phyloP scores from a whole-genome alignment of 2,329 filamentous ascomycete genomes.

The Pseudogymnoascus sp. region DNA sequence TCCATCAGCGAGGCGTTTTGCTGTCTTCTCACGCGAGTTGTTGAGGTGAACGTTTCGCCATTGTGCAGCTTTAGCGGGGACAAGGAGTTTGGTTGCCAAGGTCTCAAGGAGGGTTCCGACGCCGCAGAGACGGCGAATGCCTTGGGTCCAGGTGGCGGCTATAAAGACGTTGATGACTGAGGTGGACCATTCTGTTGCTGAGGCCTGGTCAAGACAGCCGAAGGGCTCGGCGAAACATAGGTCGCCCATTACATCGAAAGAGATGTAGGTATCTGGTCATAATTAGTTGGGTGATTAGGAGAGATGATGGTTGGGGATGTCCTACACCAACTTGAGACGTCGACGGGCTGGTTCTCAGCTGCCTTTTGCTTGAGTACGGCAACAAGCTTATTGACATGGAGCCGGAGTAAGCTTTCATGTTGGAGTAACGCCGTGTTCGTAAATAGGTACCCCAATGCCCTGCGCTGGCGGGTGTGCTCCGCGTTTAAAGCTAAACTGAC shows the following conservation, averaged over 20 bases:
- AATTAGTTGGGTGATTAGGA: background rate
- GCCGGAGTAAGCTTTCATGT: background rate
- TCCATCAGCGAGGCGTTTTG: constrained; percentile 15
- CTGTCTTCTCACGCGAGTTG: constrained; percentile 20
- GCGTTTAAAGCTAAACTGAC: background rate
- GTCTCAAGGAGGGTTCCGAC: background rate
- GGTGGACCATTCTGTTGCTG: background rate
- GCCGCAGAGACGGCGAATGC: background rate
- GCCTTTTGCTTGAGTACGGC: background rate
- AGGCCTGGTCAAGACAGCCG: background rate
- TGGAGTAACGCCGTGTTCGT: background rate
- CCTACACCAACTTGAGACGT: constrained; percentile 1
- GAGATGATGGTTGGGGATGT: background rate
- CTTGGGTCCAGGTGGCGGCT: constrained; percentile 4
- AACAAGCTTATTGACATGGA: background rate
- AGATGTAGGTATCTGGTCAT: background rate
- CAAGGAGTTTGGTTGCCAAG: background rate
- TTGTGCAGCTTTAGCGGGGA: constrained; percentile 6
- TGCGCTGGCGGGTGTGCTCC: background rate
- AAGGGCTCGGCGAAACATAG: constrained; percentile 8
- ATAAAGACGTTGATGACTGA: background rate
- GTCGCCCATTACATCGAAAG: constrained; percentile 10
- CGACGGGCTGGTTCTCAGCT: background rate
- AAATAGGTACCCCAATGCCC: background rate
- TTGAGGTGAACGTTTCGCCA: constrained; percentile 19